Evolutionary conservation across 1,284 basidiomycete species (phyloP), one percentile per base, ranked within the genome.

Genomic region (Moesziomyces antarcticus): DNA sequence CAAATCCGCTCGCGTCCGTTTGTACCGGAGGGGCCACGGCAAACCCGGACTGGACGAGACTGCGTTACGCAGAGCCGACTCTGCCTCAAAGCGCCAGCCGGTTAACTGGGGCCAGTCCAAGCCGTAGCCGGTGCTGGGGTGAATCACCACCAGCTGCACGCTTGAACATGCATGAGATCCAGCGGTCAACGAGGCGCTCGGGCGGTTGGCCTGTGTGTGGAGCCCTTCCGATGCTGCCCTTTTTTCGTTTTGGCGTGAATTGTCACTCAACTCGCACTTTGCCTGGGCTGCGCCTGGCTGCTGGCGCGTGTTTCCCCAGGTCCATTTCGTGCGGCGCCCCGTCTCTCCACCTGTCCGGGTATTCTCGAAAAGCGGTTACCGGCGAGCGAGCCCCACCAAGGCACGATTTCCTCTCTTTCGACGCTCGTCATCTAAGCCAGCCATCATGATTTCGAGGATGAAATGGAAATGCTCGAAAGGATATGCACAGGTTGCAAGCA

Each of bases 1-100:
- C 62, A 64, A 57, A 53, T 49, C 62, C 62, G 55, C 61, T 53
- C 61, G 61, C 61, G 50, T 64, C 61, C 53, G 60, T 33, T 13
- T 3, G 30, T 46, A 43, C 21, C 9, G 27, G 30, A 33, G 30
- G 13, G 10, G 9, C 30, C 30, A 33, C 30, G 8, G 50, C 40
- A 1, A 40, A 20, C 35, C 47, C 27, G 27, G 50, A 41, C 37
- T 42, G 22, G 24, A 16, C 14, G 37, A 41, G 18, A 24, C 9
- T 24, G 50, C 30, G 30, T 33, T 33, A 33, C 30, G 30, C 30
- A 33, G 30, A 33, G 4, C 30, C 30, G 13, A 10, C 10, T 33
- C 11, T 33, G 30, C 30, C 11, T 13, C 11, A 2, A 33, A 33
- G 30, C 10, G 30, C 30, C 30, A 13, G 35, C 50, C 25, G 40